A percentile compares a stretch with the other conserved stretches of the same genome.
These are phyloP conservation scores for Cutaneotrichosporon sp. DNA, from an alignment of 1,284 basidiomycete genomes.

Conservation along the genomic window DNA sequence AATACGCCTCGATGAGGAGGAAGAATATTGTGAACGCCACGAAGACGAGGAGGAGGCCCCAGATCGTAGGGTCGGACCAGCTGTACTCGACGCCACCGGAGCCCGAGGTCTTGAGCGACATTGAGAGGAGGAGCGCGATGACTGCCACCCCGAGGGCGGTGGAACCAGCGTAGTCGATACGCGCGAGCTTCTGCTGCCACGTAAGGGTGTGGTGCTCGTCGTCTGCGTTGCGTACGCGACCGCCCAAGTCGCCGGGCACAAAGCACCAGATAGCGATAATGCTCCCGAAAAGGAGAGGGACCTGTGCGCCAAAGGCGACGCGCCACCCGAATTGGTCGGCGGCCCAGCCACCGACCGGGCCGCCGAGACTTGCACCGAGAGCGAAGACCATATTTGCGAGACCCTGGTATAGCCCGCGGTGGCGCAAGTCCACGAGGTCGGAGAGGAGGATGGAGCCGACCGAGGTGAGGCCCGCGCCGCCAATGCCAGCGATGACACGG, in stretches of 20 bases:
- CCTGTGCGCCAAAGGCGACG: conserved; percentile 62
- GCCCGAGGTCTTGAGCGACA: conserved; percentile 69
- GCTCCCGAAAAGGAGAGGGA: conserved; percentile 37
- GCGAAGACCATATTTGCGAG: conserved; percentile 70
- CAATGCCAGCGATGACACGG: conserved; percentile 80
- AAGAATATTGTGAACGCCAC: conserved; percentile 62
- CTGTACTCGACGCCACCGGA: conserved; percentile 34
- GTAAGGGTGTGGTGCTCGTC: conserved; percentile 48
- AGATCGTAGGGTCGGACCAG: conserved; percentile 71
- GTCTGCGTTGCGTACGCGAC: conserved; percentile 60
- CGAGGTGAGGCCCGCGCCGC: conserved; percentile 57
- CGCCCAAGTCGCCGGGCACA: conserved; percentile 19
- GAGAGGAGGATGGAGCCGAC: conserved; percentile 46
- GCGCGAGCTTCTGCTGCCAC: conserved; percentile 64
- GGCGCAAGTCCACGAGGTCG: conserved; percentile 66
- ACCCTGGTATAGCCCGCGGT: conserved; percentile 85
- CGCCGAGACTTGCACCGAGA: conserved; percentile 66
- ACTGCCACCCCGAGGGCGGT: conserved; percentile 71
- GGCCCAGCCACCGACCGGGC: conserved; percentile 81
- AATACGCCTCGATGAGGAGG: conserved; percentile 67
- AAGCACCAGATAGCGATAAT: conserved; percentile 4
- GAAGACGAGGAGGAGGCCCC: conserved; percentile 63
- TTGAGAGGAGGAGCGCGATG: conserved; percentile 69
- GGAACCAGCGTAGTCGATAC: conserved; percentile 79
- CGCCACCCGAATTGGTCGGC: conserved; percentile 77